Evolutionary conservation across 2,329 filamentous ascomycete genomes (phyloP), one percentile per base, ranked within the genome.

Genomic region (Cercospora sp.): DNA sequence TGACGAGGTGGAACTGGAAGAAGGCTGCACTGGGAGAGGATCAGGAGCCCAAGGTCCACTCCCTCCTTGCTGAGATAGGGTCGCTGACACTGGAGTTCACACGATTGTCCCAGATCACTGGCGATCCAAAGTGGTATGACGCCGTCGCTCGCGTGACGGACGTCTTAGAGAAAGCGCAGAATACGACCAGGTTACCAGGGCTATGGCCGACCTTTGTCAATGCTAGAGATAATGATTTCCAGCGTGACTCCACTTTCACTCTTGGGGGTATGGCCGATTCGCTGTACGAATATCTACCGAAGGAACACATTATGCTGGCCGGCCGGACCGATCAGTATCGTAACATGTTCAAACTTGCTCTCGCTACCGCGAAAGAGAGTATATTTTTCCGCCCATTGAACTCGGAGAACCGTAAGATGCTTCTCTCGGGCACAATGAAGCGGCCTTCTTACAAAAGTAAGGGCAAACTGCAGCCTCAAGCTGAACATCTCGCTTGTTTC

Each of bases 61-160:
- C 80, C 48, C 74, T 84, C 42, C 75, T 86, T 12, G 83, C 84
- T 7, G 85, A 87, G 71, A 78, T 88, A 51, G 88, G 87, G 4
- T 87, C 87, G 4, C 78, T 90, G 39, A 83, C 82, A 63, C 80
- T 90, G 18, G 88, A 90, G 73, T 86, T 90, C 69, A 90, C 88
- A 8, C 84, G 88, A 61, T 80, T 90, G 20, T 85, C 87, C 12
- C 87, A 90, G 75, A 77, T 90, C 42, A 90, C 87, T 1, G 85
- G 85, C 31, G 84, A 89, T 73, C 80, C 83, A 74, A 85, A 84
- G 72, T 90, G 83, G 77, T 90, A 88, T 74, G 88, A 90, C 75
- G 87, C 87, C 6, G 80, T 87, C 5, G 82, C 87, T 74, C 82
- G 87, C 53, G 84, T 90, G 64, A 81, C 82, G 4, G 82, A 89